A percentile compares a stretch with the other conserved stretches of the same genome.
These are phyloP conservation scores for Bipolaris zeicola DNA, from an alignment of 2,329 filamentous ascomycete genomes.

Conservation along the genomic window DNA sequence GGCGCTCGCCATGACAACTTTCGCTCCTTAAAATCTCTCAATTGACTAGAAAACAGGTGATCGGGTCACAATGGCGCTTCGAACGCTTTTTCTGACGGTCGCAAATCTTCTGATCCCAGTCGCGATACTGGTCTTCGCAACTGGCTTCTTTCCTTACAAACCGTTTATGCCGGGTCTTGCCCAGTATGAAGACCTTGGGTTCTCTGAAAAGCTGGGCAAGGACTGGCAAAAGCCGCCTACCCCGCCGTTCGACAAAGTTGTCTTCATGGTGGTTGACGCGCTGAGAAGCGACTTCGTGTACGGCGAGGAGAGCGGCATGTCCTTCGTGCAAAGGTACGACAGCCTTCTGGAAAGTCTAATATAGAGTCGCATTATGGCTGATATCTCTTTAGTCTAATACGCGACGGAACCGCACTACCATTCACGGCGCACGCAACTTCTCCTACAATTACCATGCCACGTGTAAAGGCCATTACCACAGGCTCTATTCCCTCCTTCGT, in stretches of 20 bases:
- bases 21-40: neutral
- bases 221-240: constrained; percentile 54
- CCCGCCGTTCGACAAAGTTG: constrained; percentile 81
- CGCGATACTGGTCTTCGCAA: constrained; percentile 72
- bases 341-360: neutral
- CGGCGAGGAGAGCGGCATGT: constrained; percentile 76
- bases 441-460: constrained; percentile 97
- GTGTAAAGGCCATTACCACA: constrained; percentile 95
- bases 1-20: constrained; percentile 15
- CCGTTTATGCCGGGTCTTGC: constrained; percentile 88
- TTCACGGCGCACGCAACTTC: constrained; percentile 97
- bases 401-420: constrained; percentile 80
- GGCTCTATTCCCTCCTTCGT: constrained; percentile 98
- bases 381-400: constrained; percentile 69
- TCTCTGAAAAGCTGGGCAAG: constrained; percentile 48
- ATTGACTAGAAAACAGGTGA: constrained; percentile 7
- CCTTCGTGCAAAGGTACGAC: constrained; percentile 80
- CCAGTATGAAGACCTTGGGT: constrained; percentile 62
- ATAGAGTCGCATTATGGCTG: neutral
- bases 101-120: constrained; percentile 80
- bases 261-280: constrained; percentile 99
- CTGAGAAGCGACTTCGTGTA: constrained; percentile 91
- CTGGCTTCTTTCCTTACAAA: constrained; percentile 97
- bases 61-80: constrained; percentile 29
- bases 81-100: constrained; percentile 57